These are phyloP conservation scores for Strigomonas culicis DNA, from an alignment of 208 protist species.

Conservation along the genomic window DNA sequence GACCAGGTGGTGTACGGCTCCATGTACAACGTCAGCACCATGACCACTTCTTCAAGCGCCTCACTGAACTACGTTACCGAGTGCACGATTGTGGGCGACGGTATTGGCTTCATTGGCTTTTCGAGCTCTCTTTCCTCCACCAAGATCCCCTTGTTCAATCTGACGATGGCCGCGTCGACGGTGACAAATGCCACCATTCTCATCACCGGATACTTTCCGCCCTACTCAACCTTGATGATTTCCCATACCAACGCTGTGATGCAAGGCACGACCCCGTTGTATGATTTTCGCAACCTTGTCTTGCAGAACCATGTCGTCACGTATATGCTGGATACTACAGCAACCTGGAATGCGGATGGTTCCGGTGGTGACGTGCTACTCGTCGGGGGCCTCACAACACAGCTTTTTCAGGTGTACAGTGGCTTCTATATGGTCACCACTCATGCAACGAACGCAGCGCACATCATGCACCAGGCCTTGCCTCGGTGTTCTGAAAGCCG, in stretches of 20 bases:
- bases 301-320: neutral
- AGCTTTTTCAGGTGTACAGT: neutral
- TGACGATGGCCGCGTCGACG: neutral
- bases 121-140: too few relatives aligned
- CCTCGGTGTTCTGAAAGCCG: neutral
- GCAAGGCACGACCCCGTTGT: neutral
- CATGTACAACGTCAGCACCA: too few relatives aligned
- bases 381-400: neutral
- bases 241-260: neutral
- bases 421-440: neutral
- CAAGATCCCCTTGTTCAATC: neutral
- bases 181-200: constrained; percentile 3
- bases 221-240: neutral
- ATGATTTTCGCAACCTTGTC: neutral
- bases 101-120: too few relatives aligned
- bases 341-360: neutral
- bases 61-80: too few relatives aligned
- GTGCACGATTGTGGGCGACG: too few relatives aligned
- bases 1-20: too few relatives aligned
- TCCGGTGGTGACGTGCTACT: neutral
- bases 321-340: constrained; percentile 6
- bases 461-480: neutral
- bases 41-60: too few relatives aligned
- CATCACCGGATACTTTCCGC: neutral
- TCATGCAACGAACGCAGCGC: neutral